Conservation (phyloP, 23 red algal species). For the Chondrus crispus region DNA sequence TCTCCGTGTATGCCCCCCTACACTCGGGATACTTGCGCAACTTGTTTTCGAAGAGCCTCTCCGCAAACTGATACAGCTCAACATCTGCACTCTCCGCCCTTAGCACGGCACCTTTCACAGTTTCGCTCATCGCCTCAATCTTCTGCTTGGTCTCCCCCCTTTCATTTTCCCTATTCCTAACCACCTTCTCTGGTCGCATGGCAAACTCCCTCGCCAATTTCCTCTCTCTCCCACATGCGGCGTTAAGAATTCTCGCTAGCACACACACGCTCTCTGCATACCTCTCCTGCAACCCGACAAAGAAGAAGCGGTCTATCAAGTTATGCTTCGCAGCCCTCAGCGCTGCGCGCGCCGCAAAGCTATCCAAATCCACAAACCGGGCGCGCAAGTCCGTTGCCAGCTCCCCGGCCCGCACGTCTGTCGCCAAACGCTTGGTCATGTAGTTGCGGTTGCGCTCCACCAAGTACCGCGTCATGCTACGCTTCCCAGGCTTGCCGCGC, state of each 20-base stretch:
- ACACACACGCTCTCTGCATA: slow-evolving; percentile 61
- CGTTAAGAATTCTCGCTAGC: slow-evolving; percentile 39
- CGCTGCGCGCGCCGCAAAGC: slow-evolving; percentile 9
- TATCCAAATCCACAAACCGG: slow-evolving; percentile 24
- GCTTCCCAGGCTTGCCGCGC: not conserved
- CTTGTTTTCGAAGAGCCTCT: slow-evolving; percentile 23
- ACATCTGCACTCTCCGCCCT: slow-evolving; percentile 24
- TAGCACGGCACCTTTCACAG: not conserved
- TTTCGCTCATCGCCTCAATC: not conserved
- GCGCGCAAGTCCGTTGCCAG: slow-evolving; percentile 23
- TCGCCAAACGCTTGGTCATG: slow-evolving; percentile 71
- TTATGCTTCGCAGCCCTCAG: slow-evolving; percentile 23
- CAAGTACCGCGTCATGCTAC: slow-evolving; percentile 37
- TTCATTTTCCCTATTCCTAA: not conserved
- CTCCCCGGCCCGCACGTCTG: not conserved
- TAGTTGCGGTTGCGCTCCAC: slow-evolving; percentile 55
- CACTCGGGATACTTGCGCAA: slow-evolving; percentile 16
- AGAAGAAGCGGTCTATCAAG: slow-evolving; percentile 50
- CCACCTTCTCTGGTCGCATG: not conserved
- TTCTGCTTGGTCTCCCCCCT: not conserved
- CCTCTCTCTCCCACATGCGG: slow-evolving; percentile 31
- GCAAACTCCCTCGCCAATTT: not conserved
- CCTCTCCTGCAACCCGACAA: slow-evolving; percentile 62
- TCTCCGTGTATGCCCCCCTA: not conserved
- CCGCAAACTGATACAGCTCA: slow-evolving; percentile 41